These are phyloP conservation scores for Collybia mongolica DNA, from an alignment of 768 basidiomycete species.

Conservation along the genomic window DNA sequence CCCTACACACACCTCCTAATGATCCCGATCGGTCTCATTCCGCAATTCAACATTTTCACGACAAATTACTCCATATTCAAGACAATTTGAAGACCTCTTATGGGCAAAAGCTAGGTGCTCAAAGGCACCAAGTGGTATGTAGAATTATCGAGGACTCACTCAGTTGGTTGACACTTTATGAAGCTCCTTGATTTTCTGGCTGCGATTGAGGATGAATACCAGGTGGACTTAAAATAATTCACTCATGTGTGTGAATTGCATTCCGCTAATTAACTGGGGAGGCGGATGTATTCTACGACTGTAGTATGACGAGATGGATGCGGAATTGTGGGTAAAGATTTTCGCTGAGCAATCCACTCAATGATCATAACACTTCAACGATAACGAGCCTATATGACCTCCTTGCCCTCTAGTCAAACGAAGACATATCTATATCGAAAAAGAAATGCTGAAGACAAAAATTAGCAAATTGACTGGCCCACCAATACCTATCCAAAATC, in stretches of 20 bases:
- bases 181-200: conserved; percentile 16
- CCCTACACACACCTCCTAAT: conserved; percentile 45
- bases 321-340: too few species aligned
- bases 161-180: not conserved
- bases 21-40: conserved; percentile 44
- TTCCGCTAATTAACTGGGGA: too few species aligned
- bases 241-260: too few species aligned
- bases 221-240: not conserved
- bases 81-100: conserved; percentile 75
- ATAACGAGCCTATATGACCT: too few species aligned
- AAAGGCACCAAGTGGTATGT: conserved; percentile 68
- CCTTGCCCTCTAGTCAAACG: conserved; percentile 40
- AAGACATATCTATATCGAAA: conserved; percentile 58
- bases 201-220: conserved; percentile 14
- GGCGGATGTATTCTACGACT: too few species aligned
- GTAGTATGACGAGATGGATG: too few species aligned
- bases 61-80: conserved; percentile 77
- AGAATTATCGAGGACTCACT: not conserved
- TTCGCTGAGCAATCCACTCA: too few species aligned
- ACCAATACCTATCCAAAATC: not conserved
- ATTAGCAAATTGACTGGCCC: conserved; percentile 5
- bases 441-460: conserved; percentile 49
- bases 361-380: too few species aligned
- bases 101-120: conserved; percentile 66
- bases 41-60: conserved; percentile 81